A percentile compares a stretch with the other conserved stretches of the same genome.
Conservation (phyloP, 192 early-diverging fungal genomes). For the Coemansia sp. region DNA sequence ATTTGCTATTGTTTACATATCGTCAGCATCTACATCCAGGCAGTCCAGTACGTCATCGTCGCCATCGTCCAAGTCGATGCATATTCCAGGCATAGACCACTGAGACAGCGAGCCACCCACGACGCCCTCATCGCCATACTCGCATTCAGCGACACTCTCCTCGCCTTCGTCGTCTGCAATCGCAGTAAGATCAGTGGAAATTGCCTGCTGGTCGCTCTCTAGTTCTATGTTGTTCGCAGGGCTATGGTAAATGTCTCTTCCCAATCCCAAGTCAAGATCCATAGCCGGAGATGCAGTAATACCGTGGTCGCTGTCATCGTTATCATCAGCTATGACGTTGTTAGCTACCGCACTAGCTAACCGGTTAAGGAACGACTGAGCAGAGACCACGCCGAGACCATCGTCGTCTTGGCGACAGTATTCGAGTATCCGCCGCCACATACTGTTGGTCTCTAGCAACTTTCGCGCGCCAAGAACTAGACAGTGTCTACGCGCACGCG, state of each 20-base stretch:
- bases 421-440: constrained; percentile 50
- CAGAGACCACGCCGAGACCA: constrained; percentile 15
- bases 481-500: constrained; percentile 56
- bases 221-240: neutral
- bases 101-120: constrained; percentile 47
- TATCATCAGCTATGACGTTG: neutral
- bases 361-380: constrained; percentile 44
- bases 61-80: constrained; percentile 6
- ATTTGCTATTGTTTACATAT: constrained; percentile 24
- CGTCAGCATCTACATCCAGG: constrained; percentile 50
- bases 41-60: constrained; percentile 43
- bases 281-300: neutral
- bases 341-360: constrained; percentile 19
- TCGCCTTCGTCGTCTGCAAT: neutral
- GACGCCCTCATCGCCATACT: constrained; percentile 33
- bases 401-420: constrained; percentile 31
- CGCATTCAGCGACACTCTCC: constrained; percentile 2
- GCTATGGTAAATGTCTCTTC: neutral
- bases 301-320: neutral
- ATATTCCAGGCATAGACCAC: constrained; percentile 34
- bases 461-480: constrained; percentile 32
- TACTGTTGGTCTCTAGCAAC: constrained; percentile 41
- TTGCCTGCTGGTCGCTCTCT: neutral
- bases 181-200: neutral
- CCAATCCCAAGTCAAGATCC: neutral